Conservation (phyloP, 768 basidiomycete genomes). For the Pisolithus orientalis region DNA sequence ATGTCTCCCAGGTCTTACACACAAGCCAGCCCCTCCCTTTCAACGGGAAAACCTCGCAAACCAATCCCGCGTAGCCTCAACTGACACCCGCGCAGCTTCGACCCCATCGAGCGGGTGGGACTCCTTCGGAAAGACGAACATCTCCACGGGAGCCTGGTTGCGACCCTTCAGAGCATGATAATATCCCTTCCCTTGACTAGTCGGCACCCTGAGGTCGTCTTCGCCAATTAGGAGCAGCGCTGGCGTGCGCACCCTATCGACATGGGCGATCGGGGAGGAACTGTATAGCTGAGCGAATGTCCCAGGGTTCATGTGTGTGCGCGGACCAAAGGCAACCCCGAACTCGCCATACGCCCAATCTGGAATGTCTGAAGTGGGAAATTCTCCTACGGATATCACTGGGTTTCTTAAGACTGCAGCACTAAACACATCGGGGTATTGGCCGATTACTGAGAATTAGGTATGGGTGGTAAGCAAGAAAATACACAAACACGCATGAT, state of each 20-base stretch:
- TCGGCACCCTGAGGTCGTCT: slow-evolving; percentile 55
- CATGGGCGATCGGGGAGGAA: slow-evolving; percentile 51
- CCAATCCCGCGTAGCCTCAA: slow-evolving; percentile 49
- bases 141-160: slow-evolving; percentile 38
- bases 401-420: slow-evolving; percentile 65
- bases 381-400: slow-evolving; percentile 55
- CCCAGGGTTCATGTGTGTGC: slow-evolving; percentile 37
- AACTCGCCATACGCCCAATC: slow-evolving; percentile 55
- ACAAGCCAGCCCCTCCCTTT: neutral
- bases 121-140: slow-evolving; percentile 58
- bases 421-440: slow-evolving; percentile 53
- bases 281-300: slow-evolving; percentile 38
- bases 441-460: slow-evolving; percentile 48
- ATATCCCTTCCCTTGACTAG: slow-evolving; percentile 54
- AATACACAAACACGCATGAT: neutral
- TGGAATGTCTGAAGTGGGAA: slow-evolving; percentile 56
- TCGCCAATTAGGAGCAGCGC: slow-evolving; percentile 57
- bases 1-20: too few relatives aligned
- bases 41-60: slow-evolving; percentile 27
- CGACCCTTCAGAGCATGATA: slow-evolving; percentile 59
- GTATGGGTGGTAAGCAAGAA: neutral
- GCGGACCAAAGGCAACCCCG: slow-evolving; percentile 28
- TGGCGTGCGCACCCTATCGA: slow-evolving; percentile 43
- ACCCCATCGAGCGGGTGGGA: slow-evolving; percentile 61
- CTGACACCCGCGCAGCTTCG: slow-evolving; percentile 48